These are phyloP conservation scores for Mycosphaerella sp. DNA, from an alignment of 2,329 filamentous ascomycete species.

Conservation along the genomic window DNA sequence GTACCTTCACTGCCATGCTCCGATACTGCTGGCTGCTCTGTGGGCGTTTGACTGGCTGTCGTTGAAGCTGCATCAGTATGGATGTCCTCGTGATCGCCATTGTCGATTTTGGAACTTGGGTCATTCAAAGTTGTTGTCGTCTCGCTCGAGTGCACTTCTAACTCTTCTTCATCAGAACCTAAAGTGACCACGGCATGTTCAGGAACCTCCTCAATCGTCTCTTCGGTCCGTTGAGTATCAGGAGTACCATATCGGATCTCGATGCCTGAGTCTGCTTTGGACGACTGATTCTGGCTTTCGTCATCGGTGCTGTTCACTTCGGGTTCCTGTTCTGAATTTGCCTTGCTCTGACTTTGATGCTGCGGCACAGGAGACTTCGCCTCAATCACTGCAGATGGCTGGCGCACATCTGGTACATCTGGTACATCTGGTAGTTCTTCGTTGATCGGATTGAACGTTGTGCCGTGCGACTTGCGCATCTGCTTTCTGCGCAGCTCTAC, in stretches of 20 bases:
- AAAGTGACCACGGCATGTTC: not conserved
- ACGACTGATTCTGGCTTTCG: constrained; percentile 26
- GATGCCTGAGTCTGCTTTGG: constrained; percentile 52
- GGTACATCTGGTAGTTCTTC: constrained; percentile 20
- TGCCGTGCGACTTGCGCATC: constrained; percentile 38
- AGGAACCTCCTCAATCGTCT: constrained; percentile 9
- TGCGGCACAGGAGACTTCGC: constrained; percentile 11
- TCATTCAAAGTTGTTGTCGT: not conserved
- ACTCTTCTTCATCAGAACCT: not conserved
- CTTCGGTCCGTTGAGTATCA: constrained; percentile 13
- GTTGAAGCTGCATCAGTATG: constrained; percentile 10
- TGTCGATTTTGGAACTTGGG: not conserved
- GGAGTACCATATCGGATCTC: constrained; percentile 40
- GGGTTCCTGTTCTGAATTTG: not conserved
- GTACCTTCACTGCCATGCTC: constrained; percentile 9
- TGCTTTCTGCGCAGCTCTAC: constrained; percentile 84
- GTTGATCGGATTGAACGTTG: constrained; percentile 4
- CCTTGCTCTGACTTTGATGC: not conserved
- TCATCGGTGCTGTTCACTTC: constrained; percentile 16
- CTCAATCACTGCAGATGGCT: not conserved
- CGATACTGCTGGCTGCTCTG: constrained; percentile 6
- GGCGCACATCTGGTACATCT: constrained; percentile 17
- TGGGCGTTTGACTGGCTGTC: constrained; percentile 13
- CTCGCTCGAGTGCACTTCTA: not conserved
- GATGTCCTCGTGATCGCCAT: not conserved